Evolutionary conservation across 2,329 filamentous ascomycete species (phyloP).

Genomic region (Aspergillus brunneoviolaceus): DNA sequence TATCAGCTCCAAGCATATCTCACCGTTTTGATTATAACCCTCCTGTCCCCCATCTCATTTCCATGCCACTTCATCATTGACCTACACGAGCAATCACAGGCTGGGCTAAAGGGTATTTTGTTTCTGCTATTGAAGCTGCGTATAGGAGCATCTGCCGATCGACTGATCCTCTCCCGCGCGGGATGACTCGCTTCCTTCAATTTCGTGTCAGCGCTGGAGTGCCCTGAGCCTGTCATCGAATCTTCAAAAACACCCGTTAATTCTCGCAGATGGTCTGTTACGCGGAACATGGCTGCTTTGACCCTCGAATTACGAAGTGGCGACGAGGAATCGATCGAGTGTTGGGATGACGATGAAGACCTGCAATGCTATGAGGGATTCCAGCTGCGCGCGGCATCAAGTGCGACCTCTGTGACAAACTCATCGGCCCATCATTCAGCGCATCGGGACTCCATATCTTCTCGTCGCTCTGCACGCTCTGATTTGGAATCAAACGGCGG

Average conservation of each 20-base stretch:
- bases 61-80: neutral
- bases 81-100: neutral
- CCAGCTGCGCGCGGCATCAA: constrained; percentile 47
- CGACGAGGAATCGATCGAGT: constrained; percentile 44
- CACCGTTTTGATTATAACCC: neutral
- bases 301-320: constrained; percentile 34
- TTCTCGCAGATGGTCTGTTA: neutral
- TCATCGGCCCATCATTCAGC: constrained; percentile 44
- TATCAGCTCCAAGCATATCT: neutral
- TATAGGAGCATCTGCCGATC: neutral
- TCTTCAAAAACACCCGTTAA: neutral
- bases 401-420: constrained; percentile 46
- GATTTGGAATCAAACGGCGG: constrained; percentile 71
- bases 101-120: neutral
- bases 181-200: constrained; percentile 30
- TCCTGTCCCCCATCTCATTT: neutral
- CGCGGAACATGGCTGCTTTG: constrained; percentile 38
- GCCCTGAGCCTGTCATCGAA: constrained; percentile 20
- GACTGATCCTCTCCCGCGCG: constrained; percentile 15
- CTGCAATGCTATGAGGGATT: constrained; percentile 48
- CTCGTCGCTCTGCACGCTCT: constrained; percentile 76
- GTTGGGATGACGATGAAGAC: constrained; percentile 52
- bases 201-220: constrained; percentile 23
- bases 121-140: neutral
- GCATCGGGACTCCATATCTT: constrained; percentile 76